Evolutionary conservation across 2,329 filamentous ascomycete species (phyloP), one percentile per base, ranked within the genome.

Genomic region (Calonectria pseudoturangicola): DNA sequence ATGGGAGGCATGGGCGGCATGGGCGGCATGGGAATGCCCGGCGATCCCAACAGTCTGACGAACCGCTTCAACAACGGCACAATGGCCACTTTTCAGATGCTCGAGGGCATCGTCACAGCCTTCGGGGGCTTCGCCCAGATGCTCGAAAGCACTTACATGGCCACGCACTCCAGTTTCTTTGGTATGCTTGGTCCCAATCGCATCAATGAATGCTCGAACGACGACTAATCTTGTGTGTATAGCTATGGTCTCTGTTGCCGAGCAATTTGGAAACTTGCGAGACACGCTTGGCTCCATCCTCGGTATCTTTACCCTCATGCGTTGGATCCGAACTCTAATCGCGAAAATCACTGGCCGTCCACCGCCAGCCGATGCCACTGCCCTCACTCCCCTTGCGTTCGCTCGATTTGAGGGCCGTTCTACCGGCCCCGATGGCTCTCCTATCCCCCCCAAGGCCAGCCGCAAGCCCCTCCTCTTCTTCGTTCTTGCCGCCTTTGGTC

Each of bases 101-200:
- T 99, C 65, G 97, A 99, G 86, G 97, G 96, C 79, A 94, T 99
- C 71, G 97, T 99, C 16, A 95, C 95, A 28, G 96, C 97, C 2
- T 99, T 99, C 87, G 96, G 96, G 25, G 97, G 97, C 0, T 98
- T 99, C 82, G 95, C 97, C 15, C 97, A 99, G 87, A 99, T 99
- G 97, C 89, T 99, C 33, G 97, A 99, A 86, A 98, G 97, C 87
- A 98, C 97, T 13, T 99, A 98, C 81, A 99, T 99, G 97, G 97
- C 97, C 36, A 99, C 97, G 0, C 97, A 99, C 85, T 98, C 96
- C 7, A 98, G 95, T 67, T 99, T 99, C 85, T 99, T 98, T 81
- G 96, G 95, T 98, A 90, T 80, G 93, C 77, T 28, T 18, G 21
- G 30, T 7, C 8, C 27, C 2, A 2, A 33, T 25, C 30, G 1